These are phyloP conservation scores for Talaromyces amestolkiae DNA, from an alignment of 2,329 filamentous ascomycete species.

Conservation along the genomic window DNA sequence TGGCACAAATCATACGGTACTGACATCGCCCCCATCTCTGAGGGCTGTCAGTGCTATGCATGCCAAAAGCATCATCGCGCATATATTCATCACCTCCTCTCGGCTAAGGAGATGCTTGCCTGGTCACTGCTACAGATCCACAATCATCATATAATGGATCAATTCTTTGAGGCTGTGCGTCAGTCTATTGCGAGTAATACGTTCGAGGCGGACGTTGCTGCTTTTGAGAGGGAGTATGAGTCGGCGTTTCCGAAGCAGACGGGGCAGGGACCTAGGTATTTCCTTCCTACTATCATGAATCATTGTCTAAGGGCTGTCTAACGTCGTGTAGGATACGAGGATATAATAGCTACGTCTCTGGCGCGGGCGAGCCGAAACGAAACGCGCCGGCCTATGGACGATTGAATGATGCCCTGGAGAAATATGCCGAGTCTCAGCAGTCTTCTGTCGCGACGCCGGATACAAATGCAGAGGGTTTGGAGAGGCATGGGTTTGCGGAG, in stretches of 20 bases:
- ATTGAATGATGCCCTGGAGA: slow-evolving; percentile 50
- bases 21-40: slow-evolving; percentile 61
- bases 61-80: slow-evolving; percentile 82
- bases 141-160: slow-evolving; percentile 71
- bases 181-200: slow-evolving; percentile 57
- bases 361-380: slow-evolving; percentile 60
- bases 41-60: slow-evolving; percentile 73
- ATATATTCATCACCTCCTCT: slow-evolving; percentile 81
- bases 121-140: slow-evolving; percentile 93
- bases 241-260: slow-evolving; percentile 68
- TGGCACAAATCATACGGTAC: slow-evolving; percentile 63
- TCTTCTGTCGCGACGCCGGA: slow-evolving; percentile 54
- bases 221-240: slow-evolving; percentile 69
- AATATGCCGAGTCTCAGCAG: slow-evolving; percentile 46
- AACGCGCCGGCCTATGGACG: slow-evolving; percentile 67
- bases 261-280: slow-evolving; percentile 69
- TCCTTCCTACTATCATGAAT: neutral
- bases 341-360: slow-evolving; percentile 74
- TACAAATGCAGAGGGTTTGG: slow-evolving; percentile 52
- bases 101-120: slow-evolving; percentile 92
- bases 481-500: slow-evolving; percentile 57
- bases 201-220: slow-evolving; percentile 54
- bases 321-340: slow-evolving; percentile 59
- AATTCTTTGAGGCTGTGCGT: slow-evolving; percentile 73
- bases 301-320: slow-evolving; percentile 8